Conservation (phyloP, 768 basidiomycete species). For the Pleurotus salmoneostramineus region DNA sequence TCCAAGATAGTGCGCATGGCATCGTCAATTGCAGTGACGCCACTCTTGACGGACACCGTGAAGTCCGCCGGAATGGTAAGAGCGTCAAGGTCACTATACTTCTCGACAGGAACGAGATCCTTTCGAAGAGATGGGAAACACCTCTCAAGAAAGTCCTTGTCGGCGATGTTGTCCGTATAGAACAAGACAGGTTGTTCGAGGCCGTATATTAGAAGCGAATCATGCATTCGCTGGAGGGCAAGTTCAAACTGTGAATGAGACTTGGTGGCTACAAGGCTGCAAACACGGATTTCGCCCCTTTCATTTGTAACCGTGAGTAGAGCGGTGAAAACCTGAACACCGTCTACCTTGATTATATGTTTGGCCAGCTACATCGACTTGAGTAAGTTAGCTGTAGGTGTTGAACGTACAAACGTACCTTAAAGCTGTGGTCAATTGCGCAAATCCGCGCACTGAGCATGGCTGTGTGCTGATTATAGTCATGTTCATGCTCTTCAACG, state of each 20-base stretch:
- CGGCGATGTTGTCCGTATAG: slow-evolving; percentile 16
- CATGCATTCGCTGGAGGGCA: slow-evolving; percentile 12
- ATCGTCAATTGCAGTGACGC: slow-evolving; percentile 13
- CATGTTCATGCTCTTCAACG: slow-evolving; percentile 7
- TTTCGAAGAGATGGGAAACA: slow-evolving; percentile 15
- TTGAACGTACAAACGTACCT: neutral
- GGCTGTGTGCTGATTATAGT: slow-evolving; percentile 20
- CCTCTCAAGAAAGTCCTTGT: slow-evolving; percentile 16
- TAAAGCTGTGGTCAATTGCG: slow-evolving; percentile 17
- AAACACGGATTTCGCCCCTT: slow-evolving; percentile 17
- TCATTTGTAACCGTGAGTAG: slow-evolving; percentile 24
- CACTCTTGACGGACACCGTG: slow-evolving; percentile 10
- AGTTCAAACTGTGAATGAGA: slow-evolving; percentile 20
- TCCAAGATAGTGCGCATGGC: slow-evolving; percentile 2
- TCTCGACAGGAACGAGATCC: slow-evolving; percentile 13
- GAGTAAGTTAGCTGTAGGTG: neutral
- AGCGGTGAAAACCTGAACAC: slow-evolving; percentile 19
- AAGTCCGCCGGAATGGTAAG: slow-evolving; percentile 15
- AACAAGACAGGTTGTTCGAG: slow-evolving; percentile 9
- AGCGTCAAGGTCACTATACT: slow-evolving; percentile 16
- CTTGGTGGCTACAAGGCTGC: slow-evolving; percentile 23
- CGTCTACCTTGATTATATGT: slow-evolving; percentile 21
- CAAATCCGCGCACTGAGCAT: slow-evolving; percentile 17
- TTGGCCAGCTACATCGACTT: slow-evolving; percentile 26
- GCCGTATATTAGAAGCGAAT: slow-evolving; percentile 13